Base-by-base conservation (phyloP, 75 land plant genomes). In the Ceratopteris richardii region DNA sequence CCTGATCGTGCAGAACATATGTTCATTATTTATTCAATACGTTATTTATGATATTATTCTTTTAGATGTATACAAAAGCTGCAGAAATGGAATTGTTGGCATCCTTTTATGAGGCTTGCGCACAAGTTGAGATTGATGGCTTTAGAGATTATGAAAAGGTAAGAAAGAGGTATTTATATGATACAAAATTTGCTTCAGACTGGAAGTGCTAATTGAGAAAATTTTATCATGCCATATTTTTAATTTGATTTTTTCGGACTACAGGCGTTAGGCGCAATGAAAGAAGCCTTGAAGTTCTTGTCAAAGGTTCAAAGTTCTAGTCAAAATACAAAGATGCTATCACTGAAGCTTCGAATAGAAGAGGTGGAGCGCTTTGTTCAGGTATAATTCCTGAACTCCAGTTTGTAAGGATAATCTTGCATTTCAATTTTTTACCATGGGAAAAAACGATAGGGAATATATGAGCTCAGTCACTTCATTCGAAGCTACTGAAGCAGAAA, bases 1-100 rank as follows among this genome's bases (percentile, higher is more conserved):
- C n/a, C n/a, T n/a, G n/a, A n/a, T n/a, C n/a, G n/a, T n/a, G n/a
- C n/a, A n/a, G n/a, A n/a, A n/a, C n/a, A n/a, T n/a, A n/a, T n/a
- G n/a, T n/a, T n/a, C n/a, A n/a, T n/a, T n/a, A n/a, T n/a, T n/a
- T n/a, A n/a, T n/a, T n/a, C n/a, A n/a, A n/a, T n/a, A n/a, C n/a
- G n/a, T n/a, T n/a, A n/a, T n/a, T n/a, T n/a, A n/a, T n/a, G n/a
- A n/a, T n/a, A n/a, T n/a, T n/a, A n/a, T n/a, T n/a, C n/a, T n/a
- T 62, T 51, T 62, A 72, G 69, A 65, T 72, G 74, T 72, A 72
- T 54, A 72, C 63, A 50, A 72, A 72, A 59, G 69, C 74, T 17
- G 69, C 44, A n/a, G 74, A 72, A 37, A 59, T 72, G 74, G 74
- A 72, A 42, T 58, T 54, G 28, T 42, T 72, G 0, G 74, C 70